Percentiles rank a stretch among this genome's conserved stretches.
Conservation (phyloP, 179 eudicot species). For the Spinacia oleracea region DNA sequence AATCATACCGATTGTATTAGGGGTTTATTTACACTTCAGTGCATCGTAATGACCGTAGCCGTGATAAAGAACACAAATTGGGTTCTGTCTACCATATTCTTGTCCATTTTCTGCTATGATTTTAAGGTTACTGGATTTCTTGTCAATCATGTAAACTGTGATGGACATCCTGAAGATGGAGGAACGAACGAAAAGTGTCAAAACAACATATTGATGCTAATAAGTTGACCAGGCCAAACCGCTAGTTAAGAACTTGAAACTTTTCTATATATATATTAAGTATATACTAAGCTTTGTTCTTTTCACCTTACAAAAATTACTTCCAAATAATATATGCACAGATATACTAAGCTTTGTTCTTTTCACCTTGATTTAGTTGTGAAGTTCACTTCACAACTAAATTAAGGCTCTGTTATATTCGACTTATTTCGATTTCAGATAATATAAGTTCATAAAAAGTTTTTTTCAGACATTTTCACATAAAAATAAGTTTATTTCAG, state of each 20-base stretch:
- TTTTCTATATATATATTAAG: no score
- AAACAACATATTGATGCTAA: neutral
- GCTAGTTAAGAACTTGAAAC: neutral
- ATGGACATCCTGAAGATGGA: conserved; percentile 61
- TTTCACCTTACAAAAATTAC: neutral
- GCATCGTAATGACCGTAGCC: conserved; percentile 84
- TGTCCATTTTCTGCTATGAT: conserved; percentile 76
- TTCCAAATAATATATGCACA: no score
- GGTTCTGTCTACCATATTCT: conserved; percentile 60
- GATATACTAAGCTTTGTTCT: neutral
- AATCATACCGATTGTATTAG: conserved; percentile 37
- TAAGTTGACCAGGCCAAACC: neutral
- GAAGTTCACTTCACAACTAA: neutral
- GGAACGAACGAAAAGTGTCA: neutral
- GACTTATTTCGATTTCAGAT: no score
- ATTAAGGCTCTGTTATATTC: no score
- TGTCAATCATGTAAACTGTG: conserved; percentile 66
- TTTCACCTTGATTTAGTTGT: neutral
- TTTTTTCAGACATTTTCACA: no score
- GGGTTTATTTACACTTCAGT: conserved; percentile 36
- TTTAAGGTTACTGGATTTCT: conserved; percentile 44
- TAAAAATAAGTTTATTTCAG: no score
- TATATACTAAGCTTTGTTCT: neutral
- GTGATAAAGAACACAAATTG: conserved; percentile 64
- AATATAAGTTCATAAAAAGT: no score